Conservation (phyloP, 805 yeast species). For the Yarrowia hollandica region DNA sequence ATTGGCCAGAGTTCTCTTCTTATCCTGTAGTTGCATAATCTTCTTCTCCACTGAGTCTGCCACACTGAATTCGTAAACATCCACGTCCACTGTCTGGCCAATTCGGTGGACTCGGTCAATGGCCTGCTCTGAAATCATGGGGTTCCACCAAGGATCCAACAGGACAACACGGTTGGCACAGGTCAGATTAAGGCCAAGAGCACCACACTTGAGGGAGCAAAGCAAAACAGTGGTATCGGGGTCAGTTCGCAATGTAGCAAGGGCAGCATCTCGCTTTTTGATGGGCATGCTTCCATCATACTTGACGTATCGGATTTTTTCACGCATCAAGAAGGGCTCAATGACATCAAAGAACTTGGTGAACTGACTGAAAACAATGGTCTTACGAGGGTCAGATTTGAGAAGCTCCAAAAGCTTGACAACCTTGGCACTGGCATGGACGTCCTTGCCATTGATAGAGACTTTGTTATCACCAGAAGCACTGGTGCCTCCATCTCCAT, state of each 20-base stretch:
- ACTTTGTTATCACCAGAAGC: constrained; percentile 31
- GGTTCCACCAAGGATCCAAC: constrained; percentile 55
- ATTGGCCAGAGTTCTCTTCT: constrained; percentile 43
- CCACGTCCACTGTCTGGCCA: constrained; percentile 49
- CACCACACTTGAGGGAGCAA: constrained; percentile 49
- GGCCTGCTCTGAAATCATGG: constrained; percentile 53
- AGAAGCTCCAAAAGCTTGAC: constrained; percentile 42
- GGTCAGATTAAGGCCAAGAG: constrained; percentile 49
- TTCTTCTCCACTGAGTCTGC: constrained; percentile 47
- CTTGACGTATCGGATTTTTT: constrained; percentile 41
- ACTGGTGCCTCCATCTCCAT: not conserved
- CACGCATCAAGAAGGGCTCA: constrained; percentile 38
- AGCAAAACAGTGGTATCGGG: constrained; percentile 40
- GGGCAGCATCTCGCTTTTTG: constrained; percentile 39
- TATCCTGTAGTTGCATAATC: constrained; percentile 42
- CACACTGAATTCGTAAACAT: constrained; percentile 48
- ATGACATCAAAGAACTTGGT: constrained; percentile 42
- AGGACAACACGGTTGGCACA: constrained; percentile 47
- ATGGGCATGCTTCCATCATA: constrained; percentile 45
- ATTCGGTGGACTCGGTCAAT: constrained; percentile 53
- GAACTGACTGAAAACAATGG: constrained; percentile 51
- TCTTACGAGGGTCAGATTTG: constrained; percentile 41
- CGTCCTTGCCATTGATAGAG: constrained; percentile 32
- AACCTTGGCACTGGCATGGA: constrained; percentile 43
- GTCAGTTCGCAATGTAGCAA: constrained; percentile 41